Evolutionary conservation across 148 eudicot species (phyloP), one percentile per base, ranked within the genome.

Genomic region (Bassia scoparia): DNA sequence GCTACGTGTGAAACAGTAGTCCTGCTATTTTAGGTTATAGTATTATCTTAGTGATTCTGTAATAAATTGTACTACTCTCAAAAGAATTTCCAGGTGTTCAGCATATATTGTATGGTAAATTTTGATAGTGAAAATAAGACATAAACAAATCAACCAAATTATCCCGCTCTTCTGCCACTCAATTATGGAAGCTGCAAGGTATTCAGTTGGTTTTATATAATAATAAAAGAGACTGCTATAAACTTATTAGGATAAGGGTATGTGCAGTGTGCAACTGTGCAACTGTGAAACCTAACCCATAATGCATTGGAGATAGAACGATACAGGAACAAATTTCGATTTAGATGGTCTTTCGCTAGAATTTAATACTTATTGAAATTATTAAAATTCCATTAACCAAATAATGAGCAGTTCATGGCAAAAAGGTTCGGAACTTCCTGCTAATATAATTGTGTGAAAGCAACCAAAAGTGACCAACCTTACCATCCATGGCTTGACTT

Each of bases 401-500:
- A 21, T 34, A 24, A 14, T 18, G 43, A 61, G 59, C 38, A 76
- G 44, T 44, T 63, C 26, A 71, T n/a, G 15, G 21, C 20, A 53
- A 74, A 37, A 34, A 44, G n/a, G 44, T 24, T 6, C 30, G 62
- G 62, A 61, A 50, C 13, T 27, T 38, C 15, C 15, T n/a, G n/a
- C n/a, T n/a, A n/a, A 67, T 24, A 68, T 56, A 33, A 64, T 31
- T n/a, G 11, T 44, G 27, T 5, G 23, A 44, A 12, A 66, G 29
- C 12, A 43, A 44, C 24, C 30, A 37, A 24, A 66, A 38, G 18
- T 38, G 30, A 74, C 23, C 50, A n/a, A 59, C 43, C 72, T 23
- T 88, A 91, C 98, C 97, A 73, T 91, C 96, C 87, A 88, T 85
- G 43, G 98, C 96, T 83, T 88, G 90, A 80, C 82, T 85, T 69